Percentiles rank a stretch among this genome's conserved stretches.
Evolutionary conservation across 208 protist genomes (phyloP).

Genomic region (Naegleria lovaniensis): DNA sequence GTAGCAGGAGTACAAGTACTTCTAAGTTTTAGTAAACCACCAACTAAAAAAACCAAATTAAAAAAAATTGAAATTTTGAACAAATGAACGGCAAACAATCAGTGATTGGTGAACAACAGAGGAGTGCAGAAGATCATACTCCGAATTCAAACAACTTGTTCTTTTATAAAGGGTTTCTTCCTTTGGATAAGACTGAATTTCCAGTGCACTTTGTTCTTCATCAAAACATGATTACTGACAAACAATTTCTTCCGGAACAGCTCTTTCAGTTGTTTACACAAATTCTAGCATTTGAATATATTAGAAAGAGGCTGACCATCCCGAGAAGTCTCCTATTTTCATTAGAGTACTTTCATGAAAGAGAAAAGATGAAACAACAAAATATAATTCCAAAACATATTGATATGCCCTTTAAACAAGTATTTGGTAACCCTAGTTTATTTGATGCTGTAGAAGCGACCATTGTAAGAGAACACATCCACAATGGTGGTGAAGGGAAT

Average conservation of each 20-base stretch:
- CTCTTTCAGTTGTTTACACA: not conserved
- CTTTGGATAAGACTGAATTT: not conserved
- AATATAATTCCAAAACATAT: not conserved
- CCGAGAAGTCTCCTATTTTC: not conserved
- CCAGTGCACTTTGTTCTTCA: not conserved
- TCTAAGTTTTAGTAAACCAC: too few relatives aligned
- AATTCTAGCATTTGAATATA: not conserved
- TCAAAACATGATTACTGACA: not conserved
- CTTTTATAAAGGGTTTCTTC: not conserved
- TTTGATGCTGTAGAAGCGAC: too few relatives aligned
- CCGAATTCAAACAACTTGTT: not conserved
- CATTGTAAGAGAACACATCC: too few relatives aligned
- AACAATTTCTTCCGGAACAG: not conserved
- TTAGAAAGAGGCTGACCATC: not conserved
- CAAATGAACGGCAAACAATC: too few relatives aligned
- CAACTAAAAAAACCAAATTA: too few relatives aligned
- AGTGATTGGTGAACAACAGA: too few relatives aligned
- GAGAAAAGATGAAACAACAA: not conserved
- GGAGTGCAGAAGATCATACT: too few relatives aligned
- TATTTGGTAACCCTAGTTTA: too few relatives aligned
- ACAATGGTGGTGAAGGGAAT: too few relatives aligned
- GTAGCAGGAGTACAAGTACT: too few relatives aligned
- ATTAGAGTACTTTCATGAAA: not conserved
- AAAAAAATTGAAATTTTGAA: too few relatives aligned
- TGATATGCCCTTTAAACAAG: too few relatives aligned